Conservation (phyloP, 345 rosid genomes). For the Diplotaxis tenuifolia region DNA sequence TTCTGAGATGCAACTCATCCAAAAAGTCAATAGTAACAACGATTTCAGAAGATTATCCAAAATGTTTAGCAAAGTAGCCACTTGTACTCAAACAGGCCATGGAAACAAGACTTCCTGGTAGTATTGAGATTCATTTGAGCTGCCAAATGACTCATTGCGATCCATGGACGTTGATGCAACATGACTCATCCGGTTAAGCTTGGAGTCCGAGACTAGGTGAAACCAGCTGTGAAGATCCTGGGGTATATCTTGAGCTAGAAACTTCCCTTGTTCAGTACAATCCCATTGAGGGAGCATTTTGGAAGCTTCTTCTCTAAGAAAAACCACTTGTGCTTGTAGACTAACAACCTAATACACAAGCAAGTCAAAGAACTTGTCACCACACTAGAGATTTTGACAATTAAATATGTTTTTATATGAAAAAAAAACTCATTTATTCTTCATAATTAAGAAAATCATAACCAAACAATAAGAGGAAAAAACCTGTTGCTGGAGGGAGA, state of each 20-base stretch:
- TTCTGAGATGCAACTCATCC: not conserved
- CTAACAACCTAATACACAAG: conserved; percentile 56
- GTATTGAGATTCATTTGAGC: conserved; percentile 30
- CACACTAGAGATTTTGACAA: not conserved
- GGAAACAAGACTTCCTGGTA: conserved; percentile 12
- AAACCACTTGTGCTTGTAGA: conserved; percentile 79
- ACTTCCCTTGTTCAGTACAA: conserved; percentile 41
- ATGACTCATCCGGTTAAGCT: conserved; percentile 10
- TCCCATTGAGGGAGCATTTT: conserved; percentile 43
- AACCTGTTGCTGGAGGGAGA: conserved; percentile 96
- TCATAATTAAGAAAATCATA: too few relatives aligned
- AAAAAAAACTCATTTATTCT: not conserved
- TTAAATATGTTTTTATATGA: not conserved
- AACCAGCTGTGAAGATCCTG: conserved; percentile 64
- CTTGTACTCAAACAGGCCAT: conserved; percentile 24
- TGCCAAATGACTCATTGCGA: conserved; percentile 13
- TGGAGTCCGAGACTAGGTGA: conserved; percentile 36
- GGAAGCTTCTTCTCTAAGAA: conserved; percentile 73
- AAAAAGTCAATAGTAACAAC: not conserved
- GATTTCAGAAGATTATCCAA: not conserved
- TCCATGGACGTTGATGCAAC: conserved; percentile 7
- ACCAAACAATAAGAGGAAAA: not conserved
- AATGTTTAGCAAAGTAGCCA: not conserved
- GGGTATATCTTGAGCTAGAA: conserved; percentile 29
- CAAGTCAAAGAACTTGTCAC: conserved; percentile 4